Conservation (phyloP, 2,329 filamentous ascomycete species). For the Alternaria sp. region DNA sequence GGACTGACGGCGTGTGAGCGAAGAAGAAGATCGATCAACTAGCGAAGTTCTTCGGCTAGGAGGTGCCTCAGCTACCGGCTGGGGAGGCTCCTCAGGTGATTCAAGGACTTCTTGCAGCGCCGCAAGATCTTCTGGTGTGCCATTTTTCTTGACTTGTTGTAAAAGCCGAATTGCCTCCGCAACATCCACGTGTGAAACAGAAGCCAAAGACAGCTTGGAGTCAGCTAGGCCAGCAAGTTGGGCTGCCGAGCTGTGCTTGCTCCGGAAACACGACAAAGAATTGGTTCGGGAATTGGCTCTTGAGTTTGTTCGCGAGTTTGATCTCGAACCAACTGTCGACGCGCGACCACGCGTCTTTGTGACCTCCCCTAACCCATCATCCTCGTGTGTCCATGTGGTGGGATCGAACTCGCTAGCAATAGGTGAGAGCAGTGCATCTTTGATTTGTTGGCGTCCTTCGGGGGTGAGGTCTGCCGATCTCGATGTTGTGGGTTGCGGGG, state of each 20-base stretch:
- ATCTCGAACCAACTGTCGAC: constrained; percentile 36
- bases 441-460: constrained; percentile 38
- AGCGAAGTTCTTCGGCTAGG: constrained; percentile 29
- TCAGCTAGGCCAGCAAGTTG: constrained; percentile 31
- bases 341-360: constrained; percentile 31
- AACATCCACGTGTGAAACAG: constrained; percentile 50
- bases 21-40: constrained; percentile 33
- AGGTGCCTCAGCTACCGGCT: constrained; percentile 17
- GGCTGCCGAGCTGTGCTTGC: constrained; percentile 28
- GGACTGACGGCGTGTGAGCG: constrained; percentile 49
- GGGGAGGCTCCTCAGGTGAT: constrained; percentile 19
- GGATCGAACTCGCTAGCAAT: constrained; percentile 30
- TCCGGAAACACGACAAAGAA: constrained; percentile 35
- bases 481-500: constrained; percentile 30
- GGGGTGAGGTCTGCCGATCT: constrained; percentile 35
- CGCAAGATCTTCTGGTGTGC: constrained; percentile 56
- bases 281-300: constrained; percentile 28
- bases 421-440: constrained; percentile 38
- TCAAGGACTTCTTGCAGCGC: constrained; percentile 47
- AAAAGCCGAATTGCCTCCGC: constrained; percentile 54
- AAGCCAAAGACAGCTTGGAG: constrained; percentile 40
- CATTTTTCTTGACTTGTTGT: constrained; percentile 57
- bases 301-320: constrained; percentile 31
- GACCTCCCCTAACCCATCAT: constrained; percentile 28
- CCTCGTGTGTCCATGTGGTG: constrained; percentile 21